A percentile compares a stretch with the other conserved stretches of the same genome.
Conservation (phyloP, 495 filamentous ascomycete genomes). For the Lasiosphaeria hispida region DNA sequence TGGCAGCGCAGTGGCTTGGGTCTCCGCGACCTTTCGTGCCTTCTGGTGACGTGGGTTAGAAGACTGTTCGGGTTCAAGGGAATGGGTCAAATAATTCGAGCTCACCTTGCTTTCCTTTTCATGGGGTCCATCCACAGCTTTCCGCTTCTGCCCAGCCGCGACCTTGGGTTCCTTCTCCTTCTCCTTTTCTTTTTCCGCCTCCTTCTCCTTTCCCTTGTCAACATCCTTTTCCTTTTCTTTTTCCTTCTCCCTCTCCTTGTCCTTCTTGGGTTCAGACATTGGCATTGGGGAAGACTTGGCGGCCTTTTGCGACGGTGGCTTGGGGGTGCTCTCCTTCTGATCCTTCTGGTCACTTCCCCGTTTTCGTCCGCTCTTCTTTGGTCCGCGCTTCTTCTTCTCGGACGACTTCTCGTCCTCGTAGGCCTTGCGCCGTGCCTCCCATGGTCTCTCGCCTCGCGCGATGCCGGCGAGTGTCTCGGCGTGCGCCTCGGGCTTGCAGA, state of each 20-base stretch:
- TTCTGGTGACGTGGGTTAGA: constrained; percentile 34
- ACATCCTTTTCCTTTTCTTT: neutral
- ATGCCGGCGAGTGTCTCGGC: constrained; percentile 70
- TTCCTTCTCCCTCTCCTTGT: neutral
- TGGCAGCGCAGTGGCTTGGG: constrained; percentile 32
- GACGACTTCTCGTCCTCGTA: constrained; percentile 44
- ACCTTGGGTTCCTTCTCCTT: constrained; percentile 26
- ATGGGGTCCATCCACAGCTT: constrained; percentile 44
- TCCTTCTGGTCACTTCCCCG: constrained; percentile 50
- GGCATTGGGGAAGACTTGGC: constrained; percentile 27
- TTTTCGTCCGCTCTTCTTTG: constrained; percentile 51
- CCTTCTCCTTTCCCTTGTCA: neutral
- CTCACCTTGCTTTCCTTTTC: constrained; percentile 44
- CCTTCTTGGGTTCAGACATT: constrained; percentile 22
- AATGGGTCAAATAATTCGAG: neutral
- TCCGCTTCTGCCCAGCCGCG: constrained; percentile 35
- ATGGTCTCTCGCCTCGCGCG: constrained; percentile 74
- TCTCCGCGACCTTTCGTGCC: constrained; percentile 51
- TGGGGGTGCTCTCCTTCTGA: constrained; percentile 5
- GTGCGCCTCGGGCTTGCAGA: constrained; percentile 82
- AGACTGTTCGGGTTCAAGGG: neutral
- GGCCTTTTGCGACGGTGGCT: constrained; percentile 26
- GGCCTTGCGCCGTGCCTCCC: constrained; percentile 65
- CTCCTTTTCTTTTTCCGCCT: neutral
- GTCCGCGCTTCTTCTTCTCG: constrained; percentile 43